These are phyloP conservation scores for Trametes gibbosa DNA, from an alignment of 768 basidiomycete species.

Conservation along the genomic window DNA sequence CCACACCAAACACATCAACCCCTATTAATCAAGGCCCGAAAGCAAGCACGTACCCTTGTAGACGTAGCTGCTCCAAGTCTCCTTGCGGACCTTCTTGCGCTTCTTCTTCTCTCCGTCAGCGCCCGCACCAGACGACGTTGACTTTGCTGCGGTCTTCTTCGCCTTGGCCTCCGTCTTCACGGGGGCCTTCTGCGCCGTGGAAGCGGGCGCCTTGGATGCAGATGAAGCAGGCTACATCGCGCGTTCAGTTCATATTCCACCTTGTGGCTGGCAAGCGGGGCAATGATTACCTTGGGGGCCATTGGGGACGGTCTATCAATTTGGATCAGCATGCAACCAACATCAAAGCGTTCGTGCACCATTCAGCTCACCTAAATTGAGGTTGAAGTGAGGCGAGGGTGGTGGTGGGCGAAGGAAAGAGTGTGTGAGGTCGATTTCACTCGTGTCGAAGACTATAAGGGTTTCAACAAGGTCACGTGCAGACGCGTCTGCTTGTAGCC, in stretches of 20 bases:
- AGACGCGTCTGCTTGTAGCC: slow-evolving; percentile 20
- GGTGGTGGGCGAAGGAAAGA: slow-evolving; percentile 22
- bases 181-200: slow-evolving; percentile 40
- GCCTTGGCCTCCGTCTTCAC: slow-evolving; percentile 34
- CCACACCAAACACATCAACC: not conserved
- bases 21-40: not conserved
- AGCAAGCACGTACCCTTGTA: slow-evolving; percentile 57
- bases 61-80: slow-evolving; percentile 84
- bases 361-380: slow-evolving; percentile 10
- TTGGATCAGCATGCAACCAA: not conserved
- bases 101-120: slow-evolving; percentile 74
- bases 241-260: not conserved
- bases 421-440: slow-evolving; percentile 8
- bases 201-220: slow-evolving; percentile 57
- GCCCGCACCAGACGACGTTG: slow-evolving; percentile 35
- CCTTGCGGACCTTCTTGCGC: slow-evolving; percentile 75
- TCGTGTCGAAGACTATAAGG: slow-evolving; percentile 22
- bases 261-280: not conserved
- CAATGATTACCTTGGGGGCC: slow-evolving; percentile 31
- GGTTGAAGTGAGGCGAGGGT: slow-evolving; percentile 12
- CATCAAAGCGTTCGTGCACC: not conserved
- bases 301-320: slow-evolving; percentile 18
- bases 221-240: slow-evolving; percentile 43
- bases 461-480: slow-evolving; percentile 26
- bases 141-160: slow-evolving; percentile 60